Evolutionary conservation across 352 stramenopile species (phyloP), one percentile per base, ranked within the genome.

Genomic region (Pythium dissotocum): DNA sequence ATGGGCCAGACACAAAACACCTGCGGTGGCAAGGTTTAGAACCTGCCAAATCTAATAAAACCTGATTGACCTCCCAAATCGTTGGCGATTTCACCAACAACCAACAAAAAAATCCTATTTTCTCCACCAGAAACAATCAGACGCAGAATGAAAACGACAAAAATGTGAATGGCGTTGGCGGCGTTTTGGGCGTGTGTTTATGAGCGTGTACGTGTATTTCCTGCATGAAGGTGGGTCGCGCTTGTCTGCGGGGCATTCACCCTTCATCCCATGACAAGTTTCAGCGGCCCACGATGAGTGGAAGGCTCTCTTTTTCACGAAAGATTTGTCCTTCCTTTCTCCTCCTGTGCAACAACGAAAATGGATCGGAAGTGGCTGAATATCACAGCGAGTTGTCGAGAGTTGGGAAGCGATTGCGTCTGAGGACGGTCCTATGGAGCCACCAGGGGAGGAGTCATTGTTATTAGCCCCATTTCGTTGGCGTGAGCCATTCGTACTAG

Each of bases 401-500:
- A 65, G 56, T 58, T 71, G 36, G 57, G 57, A 61, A 61, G 58
- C 55, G 64, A 61, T 16, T 46, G 35, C 35, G 35, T 40, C 6
- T 40, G 35, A 57, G n/a, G 51, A 5, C n/a, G 26, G 18, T 35
- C 26, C 16, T 16, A 28, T 52, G 44, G 44, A 52, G 35, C 35
- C 35, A 40, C 35, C 9, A 24, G 35, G 35, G 35, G 35, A 40
- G 35, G 35, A 40, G 35, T 40, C 35, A 40, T 6, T 12, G 35
- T 40, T 10, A 24, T 24, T 24, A 24, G 21, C 21, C 21, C 21
- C 21, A 24, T 24, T 40, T 40, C 9, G 35, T 40, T 40, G 35
- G 35, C 35, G 35, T 40, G 35, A 40, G 35, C 35, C 40, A 64
- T 40, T 30, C 40, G 65, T 86, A 69, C 82, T 88, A 89, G 82